These are phyloP conservation scores for Trichoderma oligosporum DNA, from an alignment of 2,329 filamentous ascomycete genomes.

Conservation along the genomic window DNA sequence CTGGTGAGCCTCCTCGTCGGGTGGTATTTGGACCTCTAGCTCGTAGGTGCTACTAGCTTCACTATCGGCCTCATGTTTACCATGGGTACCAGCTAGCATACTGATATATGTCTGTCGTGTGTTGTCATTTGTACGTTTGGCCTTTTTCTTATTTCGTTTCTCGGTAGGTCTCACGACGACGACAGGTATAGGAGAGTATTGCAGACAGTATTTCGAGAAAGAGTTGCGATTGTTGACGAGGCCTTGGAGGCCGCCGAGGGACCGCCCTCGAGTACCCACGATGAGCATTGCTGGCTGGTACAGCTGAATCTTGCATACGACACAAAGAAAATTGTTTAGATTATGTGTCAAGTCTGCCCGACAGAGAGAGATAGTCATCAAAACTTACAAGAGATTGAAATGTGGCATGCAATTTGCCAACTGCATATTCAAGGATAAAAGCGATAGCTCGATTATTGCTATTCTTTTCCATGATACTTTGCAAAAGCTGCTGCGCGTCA, in stretches of 20 bases:
- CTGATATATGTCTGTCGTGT: slow-evolving; percentile 70
- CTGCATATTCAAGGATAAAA: slow-evolving; percentile 78
- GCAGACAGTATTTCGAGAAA: slow-evolving; percentile 90
- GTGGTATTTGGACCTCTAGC: slow-evolving; percentile 51
- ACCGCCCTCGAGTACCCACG: slow-evolving; percentile 82
- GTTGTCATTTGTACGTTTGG: slow-evolving; percentile 75
- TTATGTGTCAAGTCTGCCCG: not conserved
- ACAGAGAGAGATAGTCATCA: not conserved
- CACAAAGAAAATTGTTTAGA: slow-evolving; percentile 21
- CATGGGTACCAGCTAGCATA: slow-evolving; percentile 64
- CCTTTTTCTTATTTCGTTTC: slow-evolving; percentile 85
- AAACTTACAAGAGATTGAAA: slow-evolving; percentile 78
- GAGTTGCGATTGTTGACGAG: slow-evolving; percentile 74
- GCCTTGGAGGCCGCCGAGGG: slow-evolving; percentile 79
- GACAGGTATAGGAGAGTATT: slow-evolving; percentile 88
- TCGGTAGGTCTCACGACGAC: slow-evolving; percentile 85
- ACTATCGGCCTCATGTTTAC: slow-evolving; percentile 56
- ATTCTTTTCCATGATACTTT: slow-evolving; percentile 76
- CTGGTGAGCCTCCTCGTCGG: slow-evolving; percentile 61
- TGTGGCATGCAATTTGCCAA: slow-evolving; percentile 84
- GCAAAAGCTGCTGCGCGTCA: slow-evolving; percentile 71
- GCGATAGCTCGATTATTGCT: slow-evolving; percentile 75
- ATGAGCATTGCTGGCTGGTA: slow-evolving; percentile 90
- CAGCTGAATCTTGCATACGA: slow-evolving; percentile 68
- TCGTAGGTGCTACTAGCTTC: slow-evolving; percentile 52